Evolutionary conservation across 2,329 filamentous ascomycete genomes (phyloP), one percentile per base, ranked within the genome.

Genomic region (Fusarium nodosum): DNA sequence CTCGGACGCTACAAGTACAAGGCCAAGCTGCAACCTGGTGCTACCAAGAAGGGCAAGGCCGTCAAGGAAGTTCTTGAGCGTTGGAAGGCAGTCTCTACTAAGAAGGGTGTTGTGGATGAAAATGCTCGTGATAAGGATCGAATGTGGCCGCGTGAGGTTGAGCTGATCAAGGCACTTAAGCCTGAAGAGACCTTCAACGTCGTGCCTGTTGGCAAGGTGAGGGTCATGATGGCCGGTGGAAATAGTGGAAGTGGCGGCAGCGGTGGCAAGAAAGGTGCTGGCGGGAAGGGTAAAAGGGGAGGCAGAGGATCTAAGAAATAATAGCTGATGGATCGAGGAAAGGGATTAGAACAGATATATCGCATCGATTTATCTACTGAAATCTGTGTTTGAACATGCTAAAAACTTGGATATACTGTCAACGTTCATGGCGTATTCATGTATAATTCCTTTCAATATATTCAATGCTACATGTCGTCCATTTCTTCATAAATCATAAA

Each of bases 21-120:
- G 80, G 93, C 90, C 56, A 99, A 99, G 83, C 80, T 99, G 73
- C 96, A 98, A 80, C 96, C 96, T 0, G 96, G 96, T 0, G 81
- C 89, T 1, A 86, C 91, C 68, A 99, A 98, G 85, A 97, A 97
- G 82, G 95, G 96, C 12, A 98, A 97, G 78, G 94, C 94, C 0
- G 89, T 97, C 48, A 93, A 93, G 77, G 95, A 98, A 79, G 91
- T 98, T 33, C 80, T 98, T n/a, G 89, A 90, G 50, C 87, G 87
- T 63, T 97, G 95, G 94, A 86, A 91, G 69, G 79, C 84, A 22
- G 93, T 89, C 51, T 87, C 89, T 9, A 78, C 76, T 11, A 85
- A 82, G 76, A 89, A 87, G 75, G 84, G 84, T 8, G 85, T 86
- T 26, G 77, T 91, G 1, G 90, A 93, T 75, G 88, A 91, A 76